Evolutionary conservation across 306 rosid species (phyloP), one percentile per base, ranked within the genome.

Genomic region (Sesbania bispinosa): DNA sequence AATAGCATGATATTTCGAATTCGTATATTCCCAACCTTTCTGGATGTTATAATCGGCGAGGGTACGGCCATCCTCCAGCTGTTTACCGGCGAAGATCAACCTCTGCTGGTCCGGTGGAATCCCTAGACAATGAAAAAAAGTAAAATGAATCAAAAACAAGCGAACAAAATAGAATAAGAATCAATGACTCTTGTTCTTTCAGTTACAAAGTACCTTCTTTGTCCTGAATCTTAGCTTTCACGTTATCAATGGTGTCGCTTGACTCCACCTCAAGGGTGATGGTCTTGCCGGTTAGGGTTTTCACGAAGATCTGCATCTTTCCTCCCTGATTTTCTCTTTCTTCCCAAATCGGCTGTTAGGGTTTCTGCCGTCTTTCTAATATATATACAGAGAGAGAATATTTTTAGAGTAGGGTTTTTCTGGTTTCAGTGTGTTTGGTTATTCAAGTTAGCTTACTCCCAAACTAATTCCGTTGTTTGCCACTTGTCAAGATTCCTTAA

Each of bases 211-310:
- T 27, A 86, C 98, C 98, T 85, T 93, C 98, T 81, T 93, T 93
- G 89, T 93, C 98, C 75, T 93, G 98, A 74, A 93, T 93, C 87
- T 93, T 93, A 5, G 97, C 73, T 74, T 93, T 93, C 27, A 93
- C 98, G 77, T 93, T 93, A 23, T 93, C 98, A 29, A 93, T 93
- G 47, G 98, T 93, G 51, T 93, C 98, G 62, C 97, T 90, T 50
- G 97, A 90, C 78, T 93, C 98, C 50, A 93, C 98, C 92, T 93
- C 98, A n/a, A 93, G 96, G 74, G 98, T 93, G 77, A 93, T 93
- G 65, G 98, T 93, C 92, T 93, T 93, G 69, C 98, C 98, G 0
- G 98, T 93, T 1, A 93, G 93, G 83, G 98, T 93, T 85, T 93
- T 93, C 87, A 93, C 98, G 75, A 93, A 93, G 81, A 93, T 93